A percentile compares a stretch with the other conserved stretches of the same genome.
Evolutionary conservation across 768 basidiomycete genomes (phyloP).

Genomic region (Coprinopsis sp.): DNA sequence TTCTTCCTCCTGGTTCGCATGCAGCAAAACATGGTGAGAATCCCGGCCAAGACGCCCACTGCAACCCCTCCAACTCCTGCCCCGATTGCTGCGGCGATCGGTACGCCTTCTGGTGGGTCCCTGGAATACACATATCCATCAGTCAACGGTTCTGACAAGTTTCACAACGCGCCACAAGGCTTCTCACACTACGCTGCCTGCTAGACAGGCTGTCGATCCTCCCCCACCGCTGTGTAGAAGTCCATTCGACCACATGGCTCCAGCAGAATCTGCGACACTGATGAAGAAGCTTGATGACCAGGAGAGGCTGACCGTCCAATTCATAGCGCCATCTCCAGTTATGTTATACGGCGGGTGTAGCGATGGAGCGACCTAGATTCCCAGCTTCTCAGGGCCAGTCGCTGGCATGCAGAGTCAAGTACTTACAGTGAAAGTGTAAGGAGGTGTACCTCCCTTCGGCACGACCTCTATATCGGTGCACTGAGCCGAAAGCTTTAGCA

Average conservation of each 20-base stretch:
- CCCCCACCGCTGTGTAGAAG: conserved; percentile 50
- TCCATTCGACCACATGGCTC: conserved; percentile 52
- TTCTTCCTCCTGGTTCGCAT: conserved; percentile 23
- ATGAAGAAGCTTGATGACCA: conserved; percentile 56
- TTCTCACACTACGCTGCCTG: conserved; percentile 17
- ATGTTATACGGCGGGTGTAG: conserved; percentile 60
- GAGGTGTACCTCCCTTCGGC: conserved; percentile 54
- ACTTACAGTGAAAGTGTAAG: conserved; percentile 53
- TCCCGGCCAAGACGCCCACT: conserved; percentile 32
- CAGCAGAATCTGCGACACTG: conserved; percentile 46
- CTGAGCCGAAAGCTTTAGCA: conserved; percentile 24
- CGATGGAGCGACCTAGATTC: conserved; percentile 48
- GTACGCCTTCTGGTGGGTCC: too few relatives aligned
- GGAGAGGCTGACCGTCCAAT: conserved; percentile 54
- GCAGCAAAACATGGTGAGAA: conserved; percentile 27
- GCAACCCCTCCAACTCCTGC: conserved; percentile 37
- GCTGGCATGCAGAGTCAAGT: background rate
- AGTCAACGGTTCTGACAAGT: too few relatives aligned
- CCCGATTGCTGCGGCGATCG: conserved; percentile 29
- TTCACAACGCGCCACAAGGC: too few relatives aligned
- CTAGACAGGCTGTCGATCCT: conserved; percentile 38
- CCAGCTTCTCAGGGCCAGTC: background rate
- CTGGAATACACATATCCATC: too few relatives aligned
- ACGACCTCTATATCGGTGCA: conserved; percentile 54
- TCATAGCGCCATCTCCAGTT: conserved; percentile 41